These are phyloP conservation scores for Pulicaria dysenterica DNA, from an alignment of 129 eudicot species.

Conservation along the genomic window DNA sequence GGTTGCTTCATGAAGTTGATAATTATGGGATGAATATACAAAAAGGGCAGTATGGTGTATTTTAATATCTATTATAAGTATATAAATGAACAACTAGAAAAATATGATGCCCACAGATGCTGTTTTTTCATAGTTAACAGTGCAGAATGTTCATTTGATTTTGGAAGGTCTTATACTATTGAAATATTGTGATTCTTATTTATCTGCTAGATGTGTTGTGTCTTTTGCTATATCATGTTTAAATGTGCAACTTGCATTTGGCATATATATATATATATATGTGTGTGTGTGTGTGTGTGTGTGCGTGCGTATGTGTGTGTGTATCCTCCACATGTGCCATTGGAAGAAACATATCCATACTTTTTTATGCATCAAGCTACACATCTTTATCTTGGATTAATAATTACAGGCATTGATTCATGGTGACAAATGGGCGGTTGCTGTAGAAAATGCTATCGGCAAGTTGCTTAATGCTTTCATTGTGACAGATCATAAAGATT, in stretches of 20 bases:
- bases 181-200: no score
- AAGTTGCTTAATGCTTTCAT: slow-evolving; percentile 82
- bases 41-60: background rate
- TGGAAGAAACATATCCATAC: no score
- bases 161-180: no score
- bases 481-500: slow-evolving; percentile 87
- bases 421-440: slow-evolving; percentile 81
- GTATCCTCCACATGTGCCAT: no score
- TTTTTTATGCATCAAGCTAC: no score
- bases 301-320: no score
- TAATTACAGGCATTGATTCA: slow-evolving; percentile 63
- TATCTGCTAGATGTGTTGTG: no score
- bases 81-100: slow-evolving; percentile 9
- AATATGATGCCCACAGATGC: background rate
- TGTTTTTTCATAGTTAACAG: background rate
- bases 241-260: background rate
- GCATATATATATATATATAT: background rate
- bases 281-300: no score
- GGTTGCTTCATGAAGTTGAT: slow-evolving; percentile 16
- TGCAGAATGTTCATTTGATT: no score
- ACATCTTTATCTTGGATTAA: background rate
- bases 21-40: background rate
- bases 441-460: slow-evolving; percentile 86
- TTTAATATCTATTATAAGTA: background rate
- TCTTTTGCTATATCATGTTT: no score